A percentile compares a stretch with the other conserved stretches of the same genome.
phyloP scores from a whole-genome alignment of 345 rosid genomes.

The Ceriops tagal region DNA sequence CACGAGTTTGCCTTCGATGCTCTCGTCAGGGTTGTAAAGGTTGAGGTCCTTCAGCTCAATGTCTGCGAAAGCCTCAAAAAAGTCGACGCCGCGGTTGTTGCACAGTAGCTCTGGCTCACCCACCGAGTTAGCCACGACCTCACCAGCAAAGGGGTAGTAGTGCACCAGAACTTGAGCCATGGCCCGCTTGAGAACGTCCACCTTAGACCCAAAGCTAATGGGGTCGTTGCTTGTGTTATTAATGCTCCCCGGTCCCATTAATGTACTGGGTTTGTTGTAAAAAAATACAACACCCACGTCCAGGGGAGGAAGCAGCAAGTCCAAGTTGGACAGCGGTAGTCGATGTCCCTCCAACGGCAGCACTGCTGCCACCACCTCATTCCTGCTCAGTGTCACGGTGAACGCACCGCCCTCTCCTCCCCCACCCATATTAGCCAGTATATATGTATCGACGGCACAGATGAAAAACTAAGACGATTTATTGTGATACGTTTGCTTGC shows the following conservation, averaged over 20 bases:
- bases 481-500: too few species aligned
- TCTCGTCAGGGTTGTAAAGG: constrained; percentile 61
- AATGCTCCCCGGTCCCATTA: not conserved
- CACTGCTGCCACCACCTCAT: constrained; percentile 58
- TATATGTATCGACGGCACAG: too few species aligned
- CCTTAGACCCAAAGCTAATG: constrained; percentile 24
- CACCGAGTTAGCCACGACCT: constrained; percentile 48
- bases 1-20: constrained; percentile 59
- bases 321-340: constrained; percentile 85
- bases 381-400: constrained; percentile 30
- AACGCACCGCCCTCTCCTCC: constrained; percentile 1
- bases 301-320: constrained; percentile 70
- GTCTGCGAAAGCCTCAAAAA: constrained; percentile 57
- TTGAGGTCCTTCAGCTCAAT: constrained; percentile 50
- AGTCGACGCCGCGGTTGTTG: constrained; percentile 82
- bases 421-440: constrained; percentile 1
- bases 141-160: constrained; percentile 72
- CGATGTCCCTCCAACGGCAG: constrained; percentile 71
- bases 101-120: constrained; percentile 84
- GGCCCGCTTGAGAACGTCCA: constrained; percentile 45
- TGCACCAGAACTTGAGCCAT: constrained; percentile 61
- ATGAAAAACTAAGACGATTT: too few species aligned
- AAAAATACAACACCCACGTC: constrained; percentile 64
- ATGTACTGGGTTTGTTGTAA: constrained; percentile 33
- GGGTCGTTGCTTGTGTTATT: not conserved